Evolutionary conservation across 805 yeast species (phyloP).

Genomic region (Candida anglica): DNA sequence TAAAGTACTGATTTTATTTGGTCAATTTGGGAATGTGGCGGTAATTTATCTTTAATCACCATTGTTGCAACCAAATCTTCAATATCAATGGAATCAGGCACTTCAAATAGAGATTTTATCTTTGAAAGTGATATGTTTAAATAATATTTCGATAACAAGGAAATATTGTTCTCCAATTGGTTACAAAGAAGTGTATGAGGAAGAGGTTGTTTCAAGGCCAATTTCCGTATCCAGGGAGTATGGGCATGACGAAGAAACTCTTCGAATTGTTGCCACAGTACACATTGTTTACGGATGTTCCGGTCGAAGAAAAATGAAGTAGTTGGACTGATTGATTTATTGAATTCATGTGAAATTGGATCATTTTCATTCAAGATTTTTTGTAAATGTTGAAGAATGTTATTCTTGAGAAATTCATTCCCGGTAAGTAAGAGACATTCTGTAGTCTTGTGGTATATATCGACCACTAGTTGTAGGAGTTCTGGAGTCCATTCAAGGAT

Average conservation of each 20-base stretch:
- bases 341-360: too few species aligned
- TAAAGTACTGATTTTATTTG: slow-evolving; percentile 22
- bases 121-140: slow-evolving; percentile 17
- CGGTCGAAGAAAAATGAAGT: too few species aligned
- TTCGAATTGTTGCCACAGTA: too few species aligned
- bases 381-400: slow-evolving; percentile 14
- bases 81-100: slow-evolving; percentile 11
- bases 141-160: slow-evolving; percentile 26
- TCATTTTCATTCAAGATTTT: too few species aligned
- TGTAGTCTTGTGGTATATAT: slow-evolving; percentile 12
- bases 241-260: too few species aligned
- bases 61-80: slow-evolving; percentile 28
- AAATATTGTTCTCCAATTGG: slow-evolving; percentile 28
- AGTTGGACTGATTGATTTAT: too few species aligned
- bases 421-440: slow-evolving; percentile 18
- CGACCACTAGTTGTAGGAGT: slow-evolving; percentile 2
- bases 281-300: too few species aligned
- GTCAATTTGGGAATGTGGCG: slow-evolving; percentile 26
- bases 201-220: too few species aligned
- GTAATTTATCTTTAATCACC: slow-evolving; percentile 31
- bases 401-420: slow-evolving; percentile 15
- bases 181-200: too few species aligned
- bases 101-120: slow-evolving; percentile 15
- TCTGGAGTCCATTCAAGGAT: neutral
- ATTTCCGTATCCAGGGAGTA: too few species aligned